Evolutionary conservation across 192 early-diverging fungal species (phyloP), one percentile per base, ranked within the genome.

Genomic region (Entomortierella beljakovae): DNA sequence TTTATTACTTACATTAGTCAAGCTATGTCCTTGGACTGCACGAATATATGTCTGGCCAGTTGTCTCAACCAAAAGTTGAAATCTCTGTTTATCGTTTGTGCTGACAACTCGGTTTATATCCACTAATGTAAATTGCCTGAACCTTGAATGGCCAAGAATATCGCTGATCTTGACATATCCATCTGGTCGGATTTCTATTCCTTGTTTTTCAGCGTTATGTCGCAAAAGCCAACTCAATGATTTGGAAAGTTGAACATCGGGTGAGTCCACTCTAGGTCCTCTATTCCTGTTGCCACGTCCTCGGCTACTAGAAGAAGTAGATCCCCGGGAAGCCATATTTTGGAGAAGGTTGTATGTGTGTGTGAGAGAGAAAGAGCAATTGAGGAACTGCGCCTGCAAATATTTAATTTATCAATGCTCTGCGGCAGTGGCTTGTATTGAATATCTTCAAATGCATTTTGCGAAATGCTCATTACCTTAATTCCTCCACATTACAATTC

Each of bases 1-100:
- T n/a, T n/a, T n/a, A 52, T 18, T 40, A 33, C 26, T 61, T 16
- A 79, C 75, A 23, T 34, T 32, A 38, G 83, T 50, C 15, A 94
- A 53, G 37, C 83, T 88, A 71, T 98, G 97, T 7, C 97, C 97
- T 77, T 98, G 97, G 50, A 93, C 94, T 1, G 95, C 95, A 33
- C 93, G 82, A 50, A 98, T 94, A 56, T 67, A 85, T 87, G 88
- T 93, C 22, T 48, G 51, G 3, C 59, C 22, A 82, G 55, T 22
- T 4, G 13, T 34, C 46, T 85, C 60, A 50, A 86, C 48, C n/a
- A 83, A 61, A 23, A 98, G 61, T 33, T 84, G 67, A 55, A 86
- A 98, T 23, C 96, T 86, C 82, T 96, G 90, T 71, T 98, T 98
- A 52, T 93, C 92, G 64, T 95, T 95, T 8, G 83, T 83, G 5